Conservation (phyloP, 1,139 yeast genomes). For the Debaryomyces singareniensis region DNA sequence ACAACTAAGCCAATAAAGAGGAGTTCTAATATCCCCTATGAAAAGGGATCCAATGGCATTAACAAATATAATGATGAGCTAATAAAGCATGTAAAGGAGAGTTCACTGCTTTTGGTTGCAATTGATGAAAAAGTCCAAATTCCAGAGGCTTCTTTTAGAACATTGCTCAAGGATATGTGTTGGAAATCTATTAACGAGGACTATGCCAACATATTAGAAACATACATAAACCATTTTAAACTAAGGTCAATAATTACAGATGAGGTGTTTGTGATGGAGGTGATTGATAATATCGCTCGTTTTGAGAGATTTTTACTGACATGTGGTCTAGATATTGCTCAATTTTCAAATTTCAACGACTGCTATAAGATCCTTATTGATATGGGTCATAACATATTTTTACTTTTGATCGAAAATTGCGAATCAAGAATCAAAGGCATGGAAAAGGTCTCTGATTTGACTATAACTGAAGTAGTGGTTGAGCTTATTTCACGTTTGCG, state of each 20-base stretch:
- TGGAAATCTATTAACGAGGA: conserved; percentile 18
- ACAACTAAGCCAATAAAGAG: conserved; percentile 34
- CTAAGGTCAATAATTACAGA: conserved; percentile 15
- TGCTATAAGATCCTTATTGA: conserved; percentile 13
- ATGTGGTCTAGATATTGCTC: conserved; percentile 5
- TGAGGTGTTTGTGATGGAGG: conserved; percentile 36
- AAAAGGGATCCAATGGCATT: conserved; percentile 59
- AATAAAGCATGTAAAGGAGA: conserved; percentile 42
- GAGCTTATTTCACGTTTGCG: conserved; percentile 60
- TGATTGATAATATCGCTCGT: conserved; percentile 29
- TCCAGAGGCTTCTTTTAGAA: conserved; percentile 9
- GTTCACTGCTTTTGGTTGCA: conserved; percentile 34
- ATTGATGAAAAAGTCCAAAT: conserved; percentile 11
- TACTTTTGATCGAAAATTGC: conserved; percentile 51
- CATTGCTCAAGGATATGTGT: conserved; percentile 16
- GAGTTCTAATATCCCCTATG: conserved; percentile 41
- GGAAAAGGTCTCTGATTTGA: conserved; percentile 47
- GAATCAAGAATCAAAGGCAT: conserved; percentile 43
- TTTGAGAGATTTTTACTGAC: conserved; percentile 15
- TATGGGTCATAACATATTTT: conserved; percentile 36
- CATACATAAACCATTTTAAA: conserved; percentile 9
- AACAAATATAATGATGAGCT: conserved; percentile 49
- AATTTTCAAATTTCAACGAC: conserved; percentile 9
- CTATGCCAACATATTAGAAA: conserved; percentile 12
- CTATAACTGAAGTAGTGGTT: conserved; percentile 64